phyloP scores from a whole-genome alignment of 2,329 filamentous ascomycete species.

The Colletotrichum abscissum region DNA sequence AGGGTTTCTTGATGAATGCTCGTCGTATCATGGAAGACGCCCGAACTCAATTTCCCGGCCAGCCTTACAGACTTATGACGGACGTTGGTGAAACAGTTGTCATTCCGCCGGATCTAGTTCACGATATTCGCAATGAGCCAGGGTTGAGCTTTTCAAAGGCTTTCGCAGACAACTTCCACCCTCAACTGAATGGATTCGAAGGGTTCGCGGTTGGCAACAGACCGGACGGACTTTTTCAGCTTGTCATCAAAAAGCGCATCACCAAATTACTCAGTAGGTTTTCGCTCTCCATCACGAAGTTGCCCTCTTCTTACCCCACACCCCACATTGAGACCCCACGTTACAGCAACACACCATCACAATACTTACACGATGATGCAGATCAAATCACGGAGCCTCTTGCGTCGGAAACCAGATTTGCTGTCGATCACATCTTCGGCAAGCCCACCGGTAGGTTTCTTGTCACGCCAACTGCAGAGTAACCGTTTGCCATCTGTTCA shows the following conservation, averaged over 20 bases:
- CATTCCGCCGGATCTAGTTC: conserved; percentile 34
- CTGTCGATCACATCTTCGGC: conserved; percentile 19
- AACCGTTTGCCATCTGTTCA: too few relatives aligned
- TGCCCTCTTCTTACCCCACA: neutral
- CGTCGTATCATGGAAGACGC: conserved; percentile 3
- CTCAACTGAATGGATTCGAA: conserved; percentile 36
- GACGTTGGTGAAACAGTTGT: conserved; percentile 37
- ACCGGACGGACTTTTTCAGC: conserved; percentile 24
- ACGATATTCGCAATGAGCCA: conserved; percentile 40
- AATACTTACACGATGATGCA: neutral
- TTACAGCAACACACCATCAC: neutral
- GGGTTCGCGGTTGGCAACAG: conserved; percentile 5
- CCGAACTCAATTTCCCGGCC: conserved; percentile 8
- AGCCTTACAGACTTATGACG: conserved; percentile 35
- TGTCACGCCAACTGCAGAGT: neutral
- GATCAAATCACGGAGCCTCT: conserved; percentile 31
- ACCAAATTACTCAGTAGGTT: conserved; percentile 36
- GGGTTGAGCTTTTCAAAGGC: conserved; percentile 35
- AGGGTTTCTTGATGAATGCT: conserved; percentile 3
- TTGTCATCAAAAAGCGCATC: conserved; percentile 36
- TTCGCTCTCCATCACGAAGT: neutral
- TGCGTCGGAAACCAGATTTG: conserved; percentile 20
- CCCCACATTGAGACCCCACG: conserved; percentile 3
- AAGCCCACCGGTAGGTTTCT: neutral
- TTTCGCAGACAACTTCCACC: conserved; percentile 25